Base-by-base conservation (phyloP, 805 yeast genomes). In the Nakazawaea ishiwadae region DNA sequence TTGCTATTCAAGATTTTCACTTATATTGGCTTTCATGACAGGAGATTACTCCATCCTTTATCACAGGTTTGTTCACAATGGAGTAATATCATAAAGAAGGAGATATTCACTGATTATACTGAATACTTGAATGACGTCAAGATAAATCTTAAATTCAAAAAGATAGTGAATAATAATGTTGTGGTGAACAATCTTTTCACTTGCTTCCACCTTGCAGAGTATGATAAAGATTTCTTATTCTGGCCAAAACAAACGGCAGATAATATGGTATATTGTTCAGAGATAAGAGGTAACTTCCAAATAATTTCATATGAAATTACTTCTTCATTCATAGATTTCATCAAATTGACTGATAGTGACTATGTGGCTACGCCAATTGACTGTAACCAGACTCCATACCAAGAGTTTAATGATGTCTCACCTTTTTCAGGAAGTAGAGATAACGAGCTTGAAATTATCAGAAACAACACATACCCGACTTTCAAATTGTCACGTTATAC, bases 191-290 rank as follows among this genome's bases (percentile, higher is more conserved):
- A 35, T 14, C 18, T 35, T 15, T 43, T 43, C 39, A 43, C 46
- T 8, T 43, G 42, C 30, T 43, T 43, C 23, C 16, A 39, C 24
- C 26, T 43, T 6, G 42, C 37, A 14, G 42, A 43, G 9, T 43
- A 43, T 18, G 42, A 37, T 18, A 18, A 43, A 26, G 46, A 43
- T 28, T 38, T 31, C 29, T 18, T 43, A 9, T 43, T 43, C 27
- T 39, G 46, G 42, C 42, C 42, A 10, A 39, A 35, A n/a, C 36
- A 17, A n/a, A 15, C 38, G 4, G 15, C 35, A 9, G 31, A 39
- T 26, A 42, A 42, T 20, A 36, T 36, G 38, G 26, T 21, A 9
- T 42, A 42, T 15, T 42, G 42, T 20, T 39, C 42, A 18, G 42
- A 35, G 23, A 23, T 39, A 6, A 28, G 16, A 8, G 40, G 38